Evolutionary conservation across 305 asterid genomes (phyloP), one percentile per base, ranked within the genome.

Genomic region (Fraxinus latifolia): DNA sequence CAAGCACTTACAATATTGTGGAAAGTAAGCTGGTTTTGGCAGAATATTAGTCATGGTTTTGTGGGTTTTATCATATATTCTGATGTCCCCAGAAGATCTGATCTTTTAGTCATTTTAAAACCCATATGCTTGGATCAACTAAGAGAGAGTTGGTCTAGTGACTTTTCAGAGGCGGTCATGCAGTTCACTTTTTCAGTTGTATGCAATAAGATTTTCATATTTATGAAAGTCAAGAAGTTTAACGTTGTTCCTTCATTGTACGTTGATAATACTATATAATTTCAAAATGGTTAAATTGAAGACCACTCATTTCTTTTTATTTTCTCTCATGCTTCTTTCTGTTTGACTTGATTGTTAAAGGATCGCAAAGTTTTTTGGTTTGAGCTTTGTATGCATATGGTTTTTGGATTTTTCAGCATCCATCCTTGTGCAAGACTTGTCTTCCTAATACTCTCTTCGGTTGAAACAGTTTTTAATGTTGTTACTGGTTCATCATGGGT

Each of bases 401-500:
- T 58, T 17, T 21, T 6, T 6, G 23, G 68, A 19, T 4, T 17
- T 58, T 58, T 5, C 25, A 5, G 11, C 68, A 58, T 58, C 58
- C 68, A 62, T 62, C 72, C 11, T 62, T 9, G 0, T 17, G 33
- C n/a, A 1, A 21, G 72, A 21, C 33, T 62, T 62, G 15, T 25
- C 72, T 62, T 62, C n/a, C 5, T 62, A 21, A 62, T 67, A 25
- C 25, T 33, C 42, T 75, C 58, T 25, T 58, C 4, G 68, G 29
- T 58, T 17, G 68, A 62, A 62, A 23, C 3, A 19, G 29, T n/a
- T 79, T 78, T 37, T 77, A 80, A 25, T 80, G 34, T 80, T 27
- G 44, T 42, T 77, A 32, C 34, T 75, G 67, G 25, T 62, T 80
- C 31, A 79, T 73, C 39, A 68, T 79, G 80, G 44, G 74, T 77